Percentiles rank a stretch among this genome's conserved stretches.
Evolutionary conservation across 345 rosid species (phyloP).

Genomic region (Brassica napus): DNA sequence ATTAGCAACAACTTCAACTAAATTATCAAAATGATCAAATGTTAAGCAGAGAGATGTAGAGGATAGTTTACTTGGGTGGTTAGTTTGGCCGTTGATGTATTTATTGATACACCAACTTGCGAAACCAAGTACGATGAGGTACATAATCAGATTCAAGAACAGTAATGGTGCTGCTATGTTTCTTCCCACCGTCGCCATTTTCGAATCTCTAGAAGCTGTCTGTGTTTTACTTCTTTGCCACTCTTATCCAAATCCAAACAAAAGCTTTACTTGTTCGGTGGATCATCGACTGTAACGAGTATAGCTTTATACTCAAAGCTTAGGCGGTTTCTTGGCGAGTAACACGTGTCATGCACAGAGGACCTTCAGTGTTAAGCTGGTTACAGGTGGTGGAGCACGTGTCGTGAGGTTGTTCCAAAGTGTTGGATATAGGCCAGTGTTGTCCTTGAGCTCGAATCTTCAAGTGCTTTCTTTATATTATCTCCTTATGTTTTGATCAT

Average conservation of each 20-base stretch:
- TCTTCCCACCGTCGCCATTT: constrained; percentile 71
- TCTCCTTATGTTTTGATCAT: constrained; percentile 9
- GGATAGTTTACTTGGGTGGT: constrained; percentile 65
- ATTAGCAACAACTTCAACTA: neutral
- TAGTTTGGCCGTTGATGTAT: constrained; percentile 73
- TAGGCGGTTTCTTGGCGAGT: neutral
- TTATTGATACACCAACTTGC: constrained; percentile 82
- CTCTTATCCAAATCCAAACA: neutral
- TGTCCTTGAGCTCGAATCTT: constrained; percentile 37
- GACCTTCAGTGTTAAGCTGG: constrained; percentile 27
- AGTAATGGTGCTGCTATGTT: constrained; percentile 83
- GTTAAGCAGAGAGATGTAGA: neutral
- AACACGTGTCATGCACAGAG: constrained; percentile 35
- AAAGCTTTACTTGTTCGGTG: constrained; percentile 18
- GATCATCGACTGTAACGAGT: too few species aligned
- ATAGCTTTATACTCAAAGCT: too few species aligned
- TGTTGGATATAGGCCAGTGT: constrained; percentile 33
- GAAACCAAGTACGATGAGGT: constrained; percentile 72
- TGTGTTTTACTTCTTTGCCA: neutral
- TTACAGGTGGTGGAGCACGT: constrained; percentile 58
- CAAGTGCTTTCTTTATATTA: constrained; percentile 22
- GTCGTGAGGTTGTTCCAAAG: constrained; percentile 29
- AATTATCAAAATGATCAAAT: neutral
- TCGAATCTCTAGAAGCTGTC: neutral
- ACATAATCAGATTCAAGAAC: constrained; percentile 85